Base-by-base conservation (phyloP, 768 basidiomycete species). In the Auricularia heimuer region DNA sequence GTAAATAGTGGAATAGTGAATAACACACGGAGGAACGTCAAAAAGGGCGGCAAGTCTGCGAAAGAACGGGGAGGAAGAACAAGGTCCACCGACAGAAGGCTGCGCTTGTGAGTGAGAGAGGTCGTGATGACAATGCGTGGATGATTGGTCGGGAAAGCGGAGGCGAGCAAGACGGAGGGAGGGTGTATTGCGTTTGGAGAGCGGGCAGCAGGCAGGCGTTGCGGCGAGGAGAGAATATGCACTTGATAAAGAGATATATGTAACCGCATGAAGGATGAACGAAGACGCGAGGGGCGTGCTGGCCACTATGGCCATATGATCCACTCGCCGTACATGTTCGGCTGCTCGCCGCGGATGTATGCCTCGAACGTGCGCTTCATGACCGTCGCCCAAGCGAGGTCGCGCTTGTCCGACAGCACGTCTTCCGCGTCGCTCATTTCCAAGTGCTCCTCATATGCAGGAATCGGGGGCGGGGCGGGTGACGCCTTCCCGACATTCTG, bases 251-350 rank as follows among this genome's bases (percentile, higher is more conserved):
- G 24, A 60, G 6, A 60, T 60, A 33, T 60, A 33, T 60, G 56
- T 24, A 42, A 60, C 29, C 24, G 24, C 29, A 4, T 33, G 34
- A 60, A 60, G 56, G 11, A 34, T 7, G 56, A 12, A 60, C 14
- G 56, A 7, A 7, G 56, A 60, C 33, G 56, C 24, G 56, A 33
- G 24, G 29, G 24, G 29, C 16, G 14, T 12, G 56, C 24, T n/a
- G 18, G 34, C 24, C 29, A 33, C 29, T 14, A 60, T 34, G 56
- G 80, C 81, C 82, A 83, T 62, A 75, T 69, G 65, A 85, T 69
- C 80, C 81, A 84, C 77, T 98, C 94, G 37, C 94, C 95, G 71
- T 98, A 97, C 90, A 95, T 90, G 74, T 95, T 98, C 10, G 96
- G 94, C 67, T 82, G 77, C 77, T 99, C 96, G 16, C 89, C 92